These are phyloP conservation scores for Hordeum marinum DNA, from an alignment of 176 grass and related monocot genomes.

Conservation along the genomic window DNA sequence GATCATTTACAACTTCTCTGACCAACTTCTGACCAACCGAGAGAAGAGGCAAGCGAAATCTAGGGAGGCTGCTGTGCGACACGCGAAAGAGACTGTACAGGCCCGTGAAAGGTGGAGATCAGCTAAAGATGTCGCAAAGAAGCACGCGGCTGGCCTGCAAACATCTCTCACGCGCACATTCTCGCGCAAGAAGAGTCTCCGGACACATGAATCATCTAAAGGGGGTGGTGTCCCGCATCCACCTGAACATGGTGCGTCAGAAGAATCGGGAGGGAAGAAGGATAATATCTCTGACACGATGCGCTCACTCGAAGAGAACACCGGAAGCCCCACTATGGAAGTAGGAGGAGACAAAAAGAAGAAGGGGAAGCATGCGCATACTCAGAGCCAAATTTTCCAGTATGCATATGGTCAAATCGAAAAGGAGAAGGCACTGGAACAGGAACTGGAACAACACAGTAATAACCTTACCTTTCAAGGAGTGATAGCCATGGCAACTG, in stretches of 20 bases:
- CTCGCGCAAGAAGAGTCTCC: slow-evolving; percentile 62
- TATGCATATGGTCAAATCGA: slow-evolving; percentile 93
- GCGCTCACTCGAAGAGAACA: slow-evolving; percentile 58
- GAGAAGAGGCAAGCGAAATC: slow-evolving; percentile 91
- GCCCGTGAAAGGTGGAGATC: slow-evolving; percentile 77
- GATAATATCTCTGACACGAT: slow-evolving; percentile 59
- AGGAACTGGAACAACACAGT: slow-evolving; percentile 9
- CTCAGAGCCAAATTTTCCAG: slow-evolving; percentile 87
- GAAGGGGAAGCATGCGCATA: slow-evolving; percentile 67
- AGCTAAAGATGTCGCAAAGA: slow-evolving; percentile 90
- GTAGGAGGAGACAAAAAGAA: slow-evolving; percentile 83
- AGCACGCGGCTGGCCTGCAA: slow-evolving; percentile 61
- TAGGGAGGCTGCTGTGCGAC: slow-evolving; percentile 72
- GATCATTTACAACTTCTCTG: slow-evolving; percentile 93
- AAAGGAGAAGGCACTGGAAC: slow-evolving; percentile 85
- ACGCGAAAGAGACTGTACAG: slow-evolving; percentile 57
- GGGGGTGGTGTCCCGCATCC: neutral
- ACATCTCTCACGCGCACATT: slow-evolving; percentile 70
- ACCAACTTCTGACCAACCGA: slow-evolving; percentile 73
- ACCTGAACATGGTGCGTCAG: slow-evolving; percentile 22
- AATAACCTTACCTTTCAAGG: slow-evolving; percentile 78
- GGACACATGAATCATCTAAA: slow-evolving; percentile 31
- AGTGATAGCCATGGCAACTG: slow-evolving; percentile 84
- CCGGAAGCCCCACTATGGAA: slow-evolving; percentile 62
- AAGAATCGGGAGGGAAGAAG: slow-evolving; percentile 18